These are phyloP conservation scores for Xylaria sp. DNA, from an alignment of 2,329 filamentous ascomycete species.

Conservation along the genomic window DNA sequence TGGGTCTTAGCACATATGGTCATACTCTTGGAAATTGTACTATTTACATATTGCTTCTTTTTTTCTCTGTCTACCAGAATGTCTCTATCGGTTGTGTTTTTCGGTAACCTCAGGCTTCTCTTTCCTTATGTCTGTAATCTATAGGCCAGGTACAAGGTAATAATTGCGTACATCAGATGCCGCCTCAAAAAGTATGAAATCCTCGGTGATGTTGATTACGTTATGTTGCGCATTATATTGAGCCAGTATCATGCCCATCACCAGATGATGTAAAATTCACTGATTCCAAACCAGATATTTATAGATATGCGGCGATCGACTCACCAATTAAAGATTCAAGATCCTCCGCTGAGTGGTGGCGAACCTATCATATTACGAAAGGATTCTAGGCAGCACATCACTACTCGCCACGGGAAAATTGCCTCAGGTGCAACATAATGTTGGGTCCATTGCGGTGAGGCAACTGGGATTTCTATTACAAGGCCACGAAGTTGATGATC, in stretches of 20 bases:
- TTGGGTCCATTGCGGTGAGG: too few species aligned
- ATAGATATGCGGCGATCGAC: background rate
- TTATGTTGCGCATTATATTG: background rate
- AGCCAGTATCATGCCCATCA: background rate
- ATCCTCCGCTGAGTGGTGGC: background rate
- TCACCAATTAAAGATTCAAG: background rate
- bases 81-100: background rate
- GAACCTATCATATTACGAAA: background rate
- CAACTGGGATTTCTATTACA: too few species aligned
- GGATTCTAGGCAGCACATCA: background rate
- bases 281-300: background rate
- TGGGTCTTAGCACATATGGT: background rate
- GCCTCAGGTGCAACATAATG: too few species aligned
- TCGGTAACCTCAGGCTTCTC: background rate
- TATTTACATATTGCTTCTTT: constrained; percentile 9
- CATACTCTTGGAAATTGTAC: constrained; percentile 20
- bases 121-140: constrained; percentile 8
- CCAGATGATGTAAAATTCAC: background rate
- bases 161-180: background rate
- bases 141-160: background rate
- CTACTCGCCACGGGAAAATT: too few species aligned
- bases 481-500: background rate
- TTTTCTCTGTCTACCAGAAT: background rate
- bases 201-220: background rate
- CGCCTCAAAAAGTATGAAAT: background rate